Percentiles rank a stretch among this genome's conserved stretches.
phyloP scores from a whole-genome alignment of 495 filamentous ascomycete species.

The Aspergillus steynii region DNA sequence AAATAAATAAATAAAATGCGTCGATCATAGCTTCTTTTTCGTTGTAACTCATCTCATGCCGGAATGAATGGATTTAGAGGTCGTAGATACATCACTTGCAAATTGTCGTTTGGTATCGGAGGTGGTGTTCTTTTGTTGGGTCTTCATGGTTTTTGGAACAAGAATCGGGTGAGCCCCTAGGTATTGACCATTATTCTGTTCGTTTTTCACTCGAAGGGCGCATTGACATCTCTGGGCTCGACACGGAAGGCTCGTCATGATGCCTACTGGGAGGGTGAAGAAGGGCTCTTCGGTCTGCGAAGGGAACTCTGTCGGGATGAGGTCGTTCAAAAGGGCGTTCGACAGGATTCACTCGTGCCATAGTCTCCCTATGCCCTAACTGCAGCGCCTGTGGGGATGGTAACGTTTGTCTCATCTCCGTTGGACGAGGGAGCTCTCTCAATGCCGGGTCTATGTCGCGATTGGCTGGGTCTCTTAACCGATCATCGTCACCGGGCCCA shows the following conservation, averaged over 20 bases:
- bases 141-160: not conserved
- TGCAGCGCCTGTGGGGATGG: conserved; percentile 37
- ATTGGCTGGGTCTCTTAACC: conserved; percentile 21
- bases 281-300: conserved; percentile 25
- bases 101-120: not conserved
- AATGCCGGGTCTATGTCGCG: conserved; percentile 26
- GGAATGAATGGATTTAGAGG: conserved; percentile 1
- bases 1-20: conserved; percentile 3
- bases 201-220: conserved; percentile 19
- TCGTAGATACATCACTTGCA: conserved; percentile 23
- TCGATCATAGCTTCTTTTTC: conserved; percentile 15
- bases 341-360: conserved; percentile 26
- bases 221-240: conserved; percentile 13
- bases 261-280: conserved; percentile 15
- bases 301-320: conserved; percentile 31
- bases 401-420: conserved; percentile 34
- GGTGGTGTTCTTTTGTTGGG: not conserved
- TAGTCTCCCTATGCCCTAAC: conserved; percentile 31
- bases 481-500: conserved; percentile 19
- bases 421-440: conserved; percentile 37
- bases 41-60: conserved; percentile 16
- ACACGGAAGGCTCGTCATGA: conserved; percentile 16
- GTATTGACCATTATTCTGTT: conserved; percentile 15
- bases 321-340: conserved; percentile 21
- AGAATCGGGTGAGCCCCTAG: not conserved